Conservation (phyloP, 148 eudicot genomes). For the Cornus florida region DNA sequence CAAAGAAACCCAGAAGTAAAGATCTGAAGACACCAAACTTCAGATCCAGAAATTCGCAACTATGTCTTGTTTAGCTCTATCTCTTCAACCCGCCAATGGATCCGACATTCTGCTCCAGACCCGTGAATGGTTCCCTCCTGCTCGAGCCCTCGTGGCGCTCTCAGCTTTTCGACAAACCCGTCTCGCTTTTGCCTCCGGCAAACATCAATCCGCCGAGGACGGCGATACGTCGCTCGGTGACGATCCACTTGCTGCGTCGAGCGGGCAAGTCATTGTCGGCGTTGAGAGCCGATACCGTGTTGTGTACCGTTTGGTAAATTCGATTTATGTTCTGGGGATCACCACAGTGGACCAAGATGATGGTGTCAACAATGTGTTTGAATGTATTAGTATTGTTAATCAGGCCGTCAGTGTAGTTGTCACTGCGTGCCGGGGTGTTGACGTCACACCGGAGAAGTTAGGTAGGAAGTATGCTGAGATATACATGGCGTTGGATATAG, state of each 20-base stretch:
- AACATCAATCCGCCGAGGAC: slow-evolving; percentile 39
- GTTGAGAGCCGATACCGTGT: slow-evolving; percentile 75
- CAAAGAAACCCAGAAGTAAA: background rate
- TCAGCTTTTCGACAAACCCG: slow-evolving; percentile 81
- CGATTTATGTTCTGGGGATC: slow-evolving; percentile 81
- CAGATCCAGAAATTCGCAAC: background rate
- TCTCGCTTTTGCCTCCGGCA: slow-evolving; percentile 57
- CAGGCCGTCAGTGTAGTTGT: slow-evolving; percentile 80
- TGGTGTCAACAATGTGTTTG: slow-evolving; percentile 63
- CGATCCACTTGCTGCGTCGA: slow-evolving; percentile 85
- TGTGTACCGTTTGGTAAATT: slow-evolving; percentile 82
- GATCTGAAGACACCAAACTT: background rate
- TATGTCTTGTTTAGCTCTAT: slow-evolving; percentile 89
- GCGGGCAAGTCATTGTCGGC: slow-evolving; percentile 89
- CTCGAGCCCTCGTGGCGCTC: slow-evolving; percentile 86
- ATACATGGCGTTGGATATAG: slow-evolving; percentile 94
- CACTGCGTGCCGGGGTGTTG: slow-evolving; percentile 81
- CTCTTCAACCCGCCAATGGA: slow-evolving; percentile 88
- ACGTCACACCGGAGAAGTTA: slow-evolving; percentile 78
- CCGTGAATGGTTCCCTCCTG: slow-evolving; percentile 97
- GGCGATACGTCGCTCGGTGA: slow-evolving; percentile 76
- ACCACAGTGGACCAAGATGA: slow-evolving; percentile 65
- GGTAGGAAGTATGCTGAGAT: slow-evolving; percentile 84
- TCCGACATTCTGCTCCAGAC: slow-evolving; percentile 89
- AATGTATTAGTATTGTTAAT: slow-evolving; percentile 83